Conservation (phyloP, 2,329 filamentous ascomycete genomes). For the Ophiostoma populinum region DNA sequence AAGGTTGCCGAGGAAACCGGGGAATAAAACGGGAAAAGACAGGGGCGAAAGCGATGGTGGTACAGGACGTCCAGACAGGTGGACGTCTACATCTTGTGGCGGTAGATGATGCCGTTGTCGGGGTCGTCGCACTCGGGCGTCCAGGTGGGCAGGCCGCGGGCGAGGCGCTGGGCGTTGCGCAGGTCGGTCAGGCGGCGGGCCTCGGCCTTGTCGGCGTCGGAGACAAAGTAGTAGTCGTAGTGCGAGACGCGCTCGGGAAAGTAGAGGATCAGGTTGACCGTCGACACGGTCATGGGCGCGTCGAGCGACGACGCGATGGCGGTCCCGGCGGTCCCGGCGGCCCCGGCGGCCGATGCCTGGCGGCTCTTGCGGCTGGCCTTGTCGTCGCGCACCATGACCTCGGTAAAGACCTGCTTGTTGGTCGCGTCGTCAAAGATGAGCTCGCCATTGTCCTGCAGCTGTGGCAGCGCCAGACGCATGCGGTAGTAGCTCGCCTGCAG, state of each 20-base stretch:
- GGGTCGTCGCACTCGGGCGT: slow-evolving; percentile 12
- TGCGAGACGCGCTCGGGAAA: slow-evolving; percentile 13
- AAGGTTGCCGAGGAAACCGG: slow-evolving; percentile 1
- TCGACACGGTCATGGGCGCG: slow-evolving; percentile 9
- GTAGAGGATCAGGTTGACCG: slow-evolving; percentile 13
- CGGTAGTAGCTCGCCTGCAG: slow-evolving; percentile 14
- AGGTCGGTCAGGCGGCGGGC: slow-evolving; percentile 11
- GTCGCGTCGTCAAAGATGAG: slow-evolving; percentile 12
- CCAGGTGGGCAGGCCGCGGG: slow-evolving; percentile 12
- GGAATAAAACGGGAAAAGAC: slow-evolving; percentile 1
- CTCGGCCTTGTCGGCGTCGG: slow-evolving; percentile 12
- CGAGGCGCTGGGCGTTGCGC: slow-evolving; percentile 11
- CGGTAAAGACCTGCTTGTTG: slow-evolving; percentile 12
- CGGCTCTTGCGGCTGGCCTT: slow-evolving; percentile 12
- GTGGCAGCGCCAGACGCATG: slow-evolving; percentile 12
- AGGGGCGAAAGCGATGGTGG: not conserved
- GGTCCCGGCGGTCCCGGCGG: not conserved
- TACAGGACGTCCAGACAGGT: not conserved
- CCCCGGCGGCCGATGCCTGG: slow-evolving; percentile 1
- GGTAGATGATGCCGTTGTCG: slow-evolving; percentile 12
- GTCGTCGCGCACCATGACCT: slow-evolving; percentile 14
- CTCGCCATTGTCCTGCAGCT: slow-evolving; percentile 10
- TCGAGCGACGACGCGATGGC: not conserved
- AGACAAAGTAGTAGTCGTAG: slow-evolving; percentile 14
- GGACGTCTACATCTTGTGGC: slow-evolving; percentile 9